phyloP scores from a whole-genome alignment of 176 grass and related monocot species.

The Paspalum notatum region DNA sequence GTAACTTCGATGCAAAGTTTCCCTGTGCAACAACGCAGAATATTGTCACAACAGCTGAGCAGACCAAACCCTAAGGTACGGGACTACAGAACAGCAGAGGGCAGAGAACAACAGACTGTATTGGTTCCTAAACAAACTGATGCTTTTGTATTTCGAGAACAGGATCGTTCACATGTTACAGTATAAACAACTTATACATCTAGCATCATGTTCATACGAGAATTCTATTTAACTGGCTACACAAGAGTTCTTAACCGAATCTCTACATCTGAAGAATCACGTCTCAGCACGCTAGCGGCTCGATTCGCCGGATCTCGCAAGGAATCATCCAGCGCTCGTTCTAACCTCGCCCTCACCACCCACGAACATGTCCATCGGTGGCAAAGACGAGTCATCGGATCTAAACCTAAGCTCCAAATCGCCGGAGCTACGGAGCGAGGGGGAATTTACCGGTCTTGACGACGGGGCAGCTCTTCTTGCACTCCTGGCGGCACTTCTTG shows the following conservation, averaged over 20 bases:
- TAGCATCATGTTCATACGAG: neutral
- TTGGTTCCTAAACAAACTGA: neutral
- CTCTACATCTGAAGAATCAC: neutral
- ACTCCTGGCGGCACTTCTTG: slow-evolving; percentile 97
- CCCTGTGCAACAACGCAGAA: slow-evolving; percentile 44
- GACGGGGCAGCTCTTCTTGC: slow-evolving; percentile 98
- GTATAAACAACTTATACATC: neutral
- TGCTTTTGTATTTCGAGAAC: neutral
- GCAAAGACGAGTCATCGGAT: slow-evolving; percentile 1
- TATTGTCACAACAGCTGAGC: neutral
- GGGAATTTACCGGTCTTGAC: slow-evolving; percentile 73
- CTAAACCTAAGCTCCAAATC: slow-evolving; percentile 26
- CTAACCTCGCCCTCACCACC: neutral
- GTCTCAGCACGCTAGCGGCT: neutral
- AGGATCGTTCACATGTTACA: neutral
- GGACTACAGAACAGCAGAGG: neutral
- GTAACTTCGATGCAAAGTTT: slow-evolving; percentile 93
- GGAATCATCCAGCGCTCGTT: neutral
- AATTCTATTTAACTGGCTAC: slow-evolving; percentile 5
- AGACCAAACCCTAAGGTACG: neutral
- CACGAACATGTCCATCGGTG: neutral
- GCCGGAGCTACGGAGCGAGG: neutral
- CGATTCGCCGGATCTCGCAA: slow-evolving; percentile 32
- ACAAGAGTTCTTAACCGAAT: neutral
- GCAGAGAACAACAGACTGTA: neutral